A percentile compares a stretch with the other conserved stretches of the same genome.
These are phyloP conservation scores for Colletotrichum spinosum DNA, from an alignment of 2,329 filamentous ascomycete genomes.

Conservation along the genomic window DNA sequence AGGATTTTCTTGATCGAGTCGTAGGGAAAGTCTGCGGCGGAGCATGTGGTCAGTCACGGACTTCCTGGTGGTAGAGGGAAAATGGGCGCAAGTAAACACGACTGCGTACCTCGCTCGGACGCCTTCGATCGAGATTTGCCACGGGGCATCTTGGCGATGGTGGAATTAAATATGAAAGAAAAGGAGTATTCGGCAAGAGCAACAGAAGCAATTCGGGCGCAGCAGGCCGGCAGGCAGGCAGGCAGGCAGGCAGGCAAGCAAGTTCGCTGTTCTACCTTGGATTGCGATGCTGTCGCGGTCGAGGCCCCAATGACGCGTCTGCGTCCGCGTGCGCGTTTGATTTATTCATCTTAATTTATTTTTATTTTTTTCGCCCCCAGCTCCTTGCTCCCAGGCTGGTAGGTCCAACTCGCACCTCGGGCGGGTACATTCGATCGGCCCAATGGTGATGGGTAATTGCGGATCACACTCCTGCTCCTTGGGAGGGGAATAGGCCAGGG, in stretches of 20 bases:
- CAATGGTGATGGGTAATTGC: no score
- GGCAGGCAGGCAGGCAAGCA: neutral
- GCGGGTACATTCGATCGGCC: neutral
- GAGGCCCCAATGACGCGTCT: slow-evolving; percentile 11
- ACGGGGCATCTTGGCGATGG: slow-evolving; percentile 22
- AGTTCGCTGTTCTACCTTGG: neutral
- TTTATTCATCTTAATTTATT: slow-evolving; percentile 7
- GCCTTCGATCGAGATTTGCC: slow-evolving; percentile 11
- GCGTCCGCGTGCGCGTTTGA: slow-evolving; percentile 18
- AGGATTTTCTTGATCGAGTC: slow-evolving; percentile 28
- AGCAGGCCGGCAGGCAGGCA: no score
- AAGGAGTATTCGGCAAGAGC: no score
- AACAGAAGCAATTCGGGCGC: no score
- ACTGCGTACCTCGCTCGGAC: slow-evolving; percentile 20
- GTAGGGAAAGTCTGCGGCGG: slow-evolving; percentile 21
- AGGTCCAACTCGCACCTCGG: slow-evolving; percentile 1
- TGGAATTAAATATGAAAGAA: neutral
- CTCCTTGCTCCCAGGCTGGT: neutral
- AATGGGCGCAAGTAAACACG: no score
- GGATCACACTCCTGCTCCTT: no score
- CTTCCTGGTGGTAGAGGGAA: neutral
- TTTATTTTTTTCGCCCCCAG: slow-evolving; percentile 2
- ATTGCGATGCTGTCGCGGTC: slow-evolving; percentile 10
- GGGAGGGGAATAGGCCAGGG: no score
- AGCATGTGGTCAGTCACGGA: neutral